Percentiles rank a stretch among this genome's conserved stretches.
These are phyloP conservation scores for Pterocarpus santalinus DNA, from an alignment of 306 rosid species.

Conservation along the genomic window DNA sequence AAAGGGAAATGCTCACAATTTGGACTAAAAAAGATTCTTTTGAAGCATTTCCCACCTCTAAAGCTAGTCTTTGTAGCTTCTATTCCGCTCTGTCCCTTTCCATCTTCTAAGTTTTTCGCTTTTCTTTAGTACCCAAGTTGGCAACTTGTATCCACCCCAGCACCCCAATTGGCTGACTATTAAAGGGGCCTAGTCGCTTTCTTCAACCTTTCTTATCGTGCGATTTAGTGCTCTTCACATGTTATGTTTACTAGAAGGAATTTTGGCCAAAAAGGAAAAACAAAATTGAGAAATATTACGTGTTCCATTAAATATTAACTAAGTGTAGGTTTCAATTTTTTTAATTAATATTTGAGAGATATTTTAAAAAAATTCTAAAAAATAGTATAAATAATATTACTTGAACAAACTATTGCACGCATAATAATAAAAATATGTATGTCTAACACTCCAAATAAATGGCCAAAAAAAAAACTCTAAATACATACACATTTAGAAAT, in stretches of 20 bases:
- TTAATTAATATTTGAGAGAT: no score
- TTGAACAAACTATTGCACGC: neutral
- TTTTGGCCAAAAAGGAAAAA: neutral
- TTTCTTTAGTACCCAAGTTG: conserved; percentile 54
- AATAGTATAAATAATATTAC: no score
- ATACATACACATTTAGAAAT: no score
- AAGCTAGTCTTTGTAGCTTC: conserved; percentile 54
- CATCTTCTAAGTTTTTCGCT: neutral
- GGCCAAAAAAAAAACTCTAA: neutral
- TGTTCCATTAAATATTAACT: no score
- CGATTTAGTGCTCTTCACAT: conserved; percentile 60
- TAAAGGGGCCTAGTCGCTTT: conserved; percentile 51
- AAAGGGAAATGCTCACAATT: conserved; percentile 33
- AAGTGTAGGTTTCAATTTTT: no score
- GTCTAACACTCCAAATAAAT: neutral
- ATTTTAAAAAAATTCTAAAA: no score
- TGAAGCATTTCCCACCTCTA: conserved; percentile 27
- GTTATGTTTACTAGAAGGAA: conserved; percentile 41
- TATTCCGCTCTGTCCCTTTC: conserved; percentile 38
- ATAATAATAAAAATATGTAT: neutral
- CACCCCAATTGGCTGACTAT: conserved; percentile 43
- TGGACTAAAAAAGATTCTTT: conserved; percentile 43
- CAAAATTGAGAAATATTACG: no score
- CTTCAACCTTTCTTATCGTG: conserved; percentile 51
- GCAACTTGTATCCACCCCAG: conserved; percentile 60